Base-by-base conservation (phyloP, 176 grass and related monocot genomes). In the Ensete glaucum region DNA sequence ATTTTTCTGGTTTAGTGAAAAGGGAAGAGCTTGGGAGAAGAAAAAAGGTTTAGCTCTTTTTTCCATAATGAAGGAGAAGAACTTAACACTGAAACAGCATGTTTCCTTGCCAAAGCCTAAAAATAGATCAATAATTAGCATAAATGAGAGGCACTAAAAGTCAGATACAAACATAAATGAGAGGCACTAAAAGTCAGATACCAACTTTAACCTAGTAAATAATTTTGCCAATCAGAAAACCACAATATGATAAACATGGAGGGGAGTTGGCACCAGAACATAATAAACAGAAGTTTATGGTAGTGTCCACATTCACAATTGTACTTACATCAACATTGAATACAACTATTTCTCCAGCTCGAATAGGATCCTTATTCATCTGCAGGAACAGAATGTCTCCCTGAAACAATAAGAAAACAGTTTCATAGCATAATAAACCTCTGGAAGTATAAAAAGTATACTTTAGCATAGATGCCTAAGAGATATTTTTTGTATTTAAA, bases 321-420 rank as follows among this genome's bases (percentile, higher is more conserved):
- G 67, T 19, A 71, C 83, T 80, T 76, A 85, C 83, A 76, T 80
- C 72, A 55, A 85, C 53, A 23, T 85, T 79, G 20, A 75, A 85
- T 62, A 85, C 83, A 64, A 85, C 71, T 11, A 85, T 85, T 21
- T 85, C 83, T 49, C 83, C 83, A 12, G 72, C 77, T 52, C 77
- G 62, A 70, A 80, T 85, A 24, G 83, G 83, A 78, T 85, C 83
- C 57, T 80, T 65, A 69, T 79, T 85, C 83, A 85, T 85, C 63
- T 80, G 76, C 14, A 85, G 74, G 59, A 85, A 85, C 50, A 85
- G 74, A 71, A 85, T 67, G 69, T 85, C 83, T 60, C 83, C 83
- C 77, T 85, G 24, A 50, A 62, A 29, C n/a, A 76, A 76, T 57
- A 21, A 80, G 51, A 26, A 29, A 22, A 67, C n/a, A 60, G 57